These are phyloP conservation scores for Thermomyces lanuginosus DNA, from an alignment of 2,329 filamentous ascomycete species.

Conservation along the genomic window DNA sequence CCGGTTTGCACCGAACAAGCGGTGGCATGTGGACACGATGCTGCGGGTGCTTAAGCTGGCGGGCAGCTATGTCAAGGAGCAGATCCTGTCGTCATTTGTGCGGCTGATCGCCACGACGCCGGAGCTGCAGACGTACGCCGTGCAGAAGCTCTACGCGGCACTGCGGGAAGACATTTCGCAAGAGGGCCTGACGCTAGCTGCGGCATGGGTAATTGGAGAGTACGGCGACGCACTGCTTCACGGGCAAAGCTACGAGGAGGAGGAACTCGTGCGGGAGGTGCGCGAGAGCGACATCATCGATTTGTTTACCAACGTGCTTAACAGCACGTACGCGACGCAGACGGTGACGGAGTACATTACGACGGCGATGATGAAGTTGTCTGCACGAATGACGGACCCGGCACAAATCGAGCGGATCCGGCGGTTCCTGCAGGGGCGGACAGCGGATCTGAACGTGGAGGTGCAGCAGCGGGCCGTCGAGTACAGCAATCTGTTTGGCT, in stretches of 20 bases:
- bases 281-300: conserved; percentile 83
- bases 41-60: conserved; percentile 81
- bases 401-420: conserved; percentile 77
- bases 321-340: conserved; percentile 86
- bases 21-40: conserved; percentile 98
- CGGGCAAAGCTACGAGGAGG: conserved; percentile 84
- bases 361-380: conserved; percentile 87
- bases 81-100: conserved; percentile 91
- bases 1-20: conserved; percentile 86
- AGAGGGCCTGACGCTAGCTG: conserved; percentile 82
- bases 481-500: conserved; percentile 84
- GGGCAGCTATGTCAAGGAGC: conserved; percentile 94
- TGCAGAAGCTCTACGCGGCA: conserved; percentile 81
- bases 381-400: conserved; percentile 66
- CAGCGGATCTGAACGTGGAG: conserved; percentile 82
- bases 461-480: conserved; percentile 93
- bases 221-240: conserved; percentile 81
- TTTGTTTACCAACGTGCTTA: conserved; percentile 78
- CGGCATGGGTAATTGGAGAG: conserved; percentile 94
- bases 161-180: conserved; percentile 96
- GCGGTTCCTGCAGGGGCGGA: conserved; percentile 57
- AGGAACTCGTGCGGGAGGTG: conserved; percentile 68
- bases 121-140: conserved; percentile 89
- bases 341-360: conserved; percentile 90
- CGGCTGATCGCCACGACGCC: conserved; percentile 87